These are phyloP conservation scores for Penicillium fimorum DNA, from an alignment of 495 filamentous ascomycete species.

Conservation along the genomic window DNA sequence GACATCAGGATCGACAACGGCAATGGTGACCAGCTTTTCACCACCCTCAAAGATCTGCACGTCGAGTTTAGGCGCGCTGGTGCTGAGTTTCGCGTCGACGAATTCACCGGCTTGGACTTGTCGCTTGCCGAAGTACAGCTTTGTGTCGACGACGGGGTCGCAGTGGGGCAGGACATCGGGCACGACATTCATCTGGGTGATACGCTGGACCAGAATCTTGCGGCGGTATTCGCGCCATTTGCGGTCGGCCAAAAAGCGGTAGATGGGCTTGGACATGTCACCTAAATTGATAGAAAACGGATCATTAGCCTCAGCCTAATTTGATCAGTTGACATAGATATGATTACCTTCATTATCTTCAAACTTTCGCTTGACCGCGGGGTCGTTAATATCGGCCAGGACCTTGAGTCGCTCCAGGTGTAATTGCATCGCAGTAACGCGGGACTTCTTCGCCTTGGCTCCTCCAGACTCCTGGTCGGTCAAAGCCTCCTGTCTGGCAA, in stretches of 20 bases:
- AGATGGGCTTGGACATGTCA: slow-evolving; percentile 95
- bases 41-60: slow-evolving; percentile 83
- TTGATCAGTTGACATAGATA: background rate
- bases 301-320: slow-evolving; percentile 9
- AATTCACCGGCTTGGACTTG: slow-evolving; percentile 73
- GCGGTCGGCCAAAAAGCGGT: slow-evolving; percentile 80
- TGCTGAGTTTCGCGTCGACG: slow-evolving; percentile 67
- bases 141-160: slow-evolving; percentile 74
- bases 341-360: slow-evolving; percentile 83
- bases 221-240: slow-evolving; percentile 84
- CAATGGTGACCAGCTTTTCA: slow-evolving; percentile 76
- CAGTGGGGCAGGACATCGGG: slow-evolving; percentile 91
- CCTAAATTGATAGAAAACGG: slow-evolving; percentile 47
- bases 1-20: slow-evolving; percentile 87
- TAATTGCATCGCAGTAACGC: slow-evolving; percentile 66
- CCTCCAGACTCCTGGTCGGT: slow-evolving; percentile 60
- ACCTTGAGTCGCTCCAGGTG: slow-evolving; percentile 83
- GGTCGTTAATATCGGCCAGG: slow-evolving; percentile 92
- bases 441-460: slow-evolving; percentile 59
- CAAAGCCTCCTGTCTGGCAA: slow-evolving; percentile 57
- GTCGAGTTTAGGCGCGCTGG: slow-evolving; percentile 66
- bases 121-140: slow-evolving; percentile 69
- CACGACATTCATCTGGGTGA: slow-evolving; percentile 82
- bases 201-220: slow-evolving; percentile 76
- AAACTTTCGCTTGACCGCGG: slow-evolving; percentile 87